Conservation (phyloP, 495 filamentous ascomycete species). For the Aspergillus wentii region DNA sequence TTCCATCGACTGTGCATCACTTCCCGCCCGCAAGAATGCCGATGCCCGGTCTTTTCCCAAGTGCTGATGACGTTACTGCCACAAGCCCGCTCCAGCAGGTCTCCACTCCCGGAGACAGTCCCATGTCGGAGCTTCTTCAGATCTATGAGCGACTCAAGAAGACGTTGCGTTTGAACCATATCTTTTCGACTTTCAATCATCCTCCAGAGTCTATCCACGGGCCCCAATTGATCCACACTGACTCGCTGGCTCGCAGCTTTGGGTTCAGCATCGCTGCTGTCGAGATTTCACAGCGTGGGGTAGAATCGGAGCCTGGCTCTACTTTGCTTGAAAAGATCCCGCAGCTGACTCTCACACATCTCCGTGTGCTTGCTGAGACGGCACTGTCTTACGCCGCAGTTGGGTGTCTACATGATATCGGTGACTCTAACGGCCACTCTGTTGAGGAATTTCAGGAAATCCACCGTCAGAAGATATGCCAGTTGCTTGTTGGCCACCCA, state of each 20-base stretch:
- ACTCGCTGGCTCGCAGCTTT: slow-evolving; percentile 67
- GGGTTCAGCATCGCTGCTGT: slow-evolving; percentile 86
- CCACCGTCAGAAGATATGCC: slow-evolving; percentile 67
- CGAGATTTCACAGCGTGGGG: slow-evolving; percentile 88
- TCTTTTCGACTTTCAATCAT: slow-evolving; percentile 47
- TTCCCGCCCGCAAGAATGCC: slow-evolving; percentile 28
- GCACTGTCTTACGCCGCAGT: slow-evolving; percentile 78
- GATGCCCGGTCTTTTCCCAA: slow-evolving; percentile 46
- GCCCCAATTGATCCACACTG: slow-evolving; percentile 56
- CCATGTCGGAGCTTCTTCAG: slow-evolving; percentile 66
- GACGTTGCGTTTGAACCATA: slow-evolving; percentile 67
- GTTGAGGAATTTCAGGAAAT: slow-evolving; percentile 64
- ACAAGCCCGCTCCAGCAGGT: slow-evolving; percentile 31
- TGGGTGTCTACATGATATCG: slow-evolving; percentile 54
- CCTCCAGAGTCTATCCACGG: slow-evolving; percentile 28
- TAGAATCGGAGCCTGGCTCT: slow-evolving; percentile 67
- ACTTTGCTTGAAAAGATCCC: slow-evolving; percentile 84
- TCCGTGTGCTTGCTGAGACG: slow-evolving; percentile 89
- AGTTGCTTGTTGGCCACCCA: slow-evolving; percentile 65
- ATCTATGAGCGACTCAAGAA: slow-evolving; percentile 78
- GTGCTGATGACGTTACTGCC: slow-evolving; percentile 26
- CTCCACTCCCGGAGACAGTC: slow-evolving; percentile 30
- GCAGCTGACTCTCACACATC: slow-evolving; percentile 72
- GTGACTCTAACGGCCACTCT: slow-evolving; percentile 51
- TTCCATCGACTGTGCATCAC: slow-evolving; percentile 25